Evolutionary conservation across 257 asterid genomes (phyloP).

Genomic region (Nicotiana tomentosiformis): DNA sequence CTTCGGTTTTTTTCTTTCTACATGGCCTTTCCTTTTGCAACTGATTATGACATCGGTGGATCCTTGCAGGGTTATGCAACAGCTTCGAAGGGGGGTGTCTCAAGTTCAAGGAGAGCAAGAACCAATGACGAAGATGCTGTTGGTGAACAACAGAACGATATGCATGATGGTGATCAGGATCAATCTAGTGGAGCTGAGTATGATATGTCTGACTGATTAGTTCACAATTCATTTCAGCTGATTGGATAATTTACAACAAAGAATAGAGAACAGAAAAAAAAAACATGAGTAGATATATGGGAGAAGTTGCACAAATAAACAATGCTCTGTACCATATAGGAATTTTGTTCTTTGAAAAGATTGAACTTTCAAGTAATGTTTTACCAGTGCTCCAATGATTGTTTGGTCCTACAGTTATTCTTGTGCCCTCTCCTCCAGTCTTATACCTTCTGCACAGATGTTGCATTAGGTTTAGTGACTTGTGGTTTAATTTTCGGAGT

Average conservation of each 20-base stretch:
- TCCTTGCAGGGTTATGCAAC: constrained; percentile 46
- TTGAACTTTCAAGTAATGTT: neutral
- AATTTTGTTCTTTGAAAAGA: constrained; percentile 13
- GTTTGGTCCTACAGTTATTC: neutral
- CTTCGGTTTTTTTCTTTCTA: neutral
- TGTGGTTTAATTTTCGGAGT: neutral
- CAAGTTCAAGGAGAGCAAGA: constrained; percentile 40
- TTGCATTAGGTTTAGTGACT: neutral
- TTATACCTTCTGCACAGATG: neutral
- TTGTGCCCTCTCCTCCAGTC: neutral
- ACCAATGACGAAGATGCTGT: constrained; percentile 34
- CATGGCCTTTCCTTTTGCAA: neutral
- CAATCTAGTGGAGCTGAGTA: constrained; percentile 69
- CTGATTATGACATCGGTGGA: neutral
- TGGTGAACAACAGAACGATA: constrained; percentile 27
- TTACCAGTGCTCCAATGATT: neutral
- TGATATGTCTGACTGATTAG: constrained; percentile 58
- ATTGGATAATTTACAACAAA: neutral
- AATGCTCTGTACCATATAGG: constrained; percentile 8
- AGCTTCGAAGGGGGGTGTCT: constrained; percentile 30
- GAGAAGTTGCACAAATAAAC: neutral
- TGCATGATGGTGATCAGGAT: constrained; percentile 48
- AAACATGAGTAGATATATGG: neutral
- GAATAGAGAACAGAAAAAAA: neutral
- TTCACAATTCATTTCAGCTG: neutral